Evolutionary conservation across 2,329 filamentous ascomycete genomes (phyloP).

Genomic region (Penicillium olsonii): DNA sequence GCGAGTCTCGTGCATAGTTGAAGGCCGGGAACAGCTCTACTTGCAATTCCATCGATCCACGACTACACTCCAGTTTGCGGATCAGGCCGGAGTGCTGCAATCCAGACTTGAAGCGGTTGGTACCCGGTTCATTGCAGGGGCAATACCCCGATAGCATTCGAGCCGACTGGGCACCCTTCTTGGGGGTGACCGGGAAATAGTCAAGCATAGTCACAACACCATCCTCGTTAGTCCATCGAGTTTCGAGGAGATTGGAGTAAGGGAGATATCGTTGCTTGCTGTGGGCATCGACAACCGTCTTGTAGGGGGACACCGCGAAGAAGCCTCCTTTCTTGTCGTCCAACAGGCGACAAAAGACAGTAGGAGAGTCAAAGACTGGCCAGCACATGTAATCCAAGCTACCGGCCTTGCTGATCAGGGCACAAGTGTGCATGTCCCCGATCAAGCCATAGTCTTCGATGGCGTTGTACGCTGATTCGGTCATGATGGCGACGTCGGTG

Average conservation of each 20-base stretch:
- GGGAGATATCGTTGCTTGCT: conserved; percentile 79
- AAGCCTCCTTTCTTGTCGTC: conserved; percentile 75
- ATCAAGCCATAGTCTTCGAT: conserved; percentile 80
- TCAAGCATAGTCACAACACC: conserved; percentile 73
- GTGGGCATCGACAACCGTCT: conserved; percentile 52
- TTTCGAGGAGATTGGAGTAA: conserved; percentile 73
- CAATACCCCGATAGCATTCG: conserved; percentile 36
- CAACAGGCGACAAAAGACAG: conserved; percentile 71
- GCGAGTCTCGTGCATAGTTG: conserved; percentile 66
- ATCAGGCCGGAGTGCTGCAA: conserved; percentile 56
- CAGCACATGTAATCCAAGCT: conserved; percentile 79
- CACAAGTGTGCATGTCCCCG: conserved; percentile 78
- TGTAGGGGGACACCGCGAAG: conserved; percentile 63
- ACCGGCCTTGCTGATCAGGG: conserved; percentile 72
- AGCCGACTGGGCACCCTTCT: conserved; percentile 47
- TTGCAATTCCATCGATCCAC: conserved; percentile 65
- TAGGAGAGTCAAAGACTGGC: conserved; percentile 78
- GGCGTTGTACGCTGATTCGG: conserved; percentile 27
- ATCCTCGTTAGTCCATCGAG: conserved; percentile 74
- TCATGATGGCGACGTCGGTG: conserved; percentile 10
- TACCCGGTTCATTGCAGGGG: conserved; percentile 38
- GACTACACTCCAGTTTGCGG: conserved; percentile 70
- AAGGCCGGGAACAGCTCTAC: conserved; percentile 74
- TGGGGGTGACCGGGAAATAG: conserved; percentile 72
- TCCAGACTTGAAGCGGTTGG: conserved; percentile 52